Evolutionary conservation across 2,329 filamentous ascomycete species (phyloP).

Genomic region (Fusarium nematophilum): DNA sequence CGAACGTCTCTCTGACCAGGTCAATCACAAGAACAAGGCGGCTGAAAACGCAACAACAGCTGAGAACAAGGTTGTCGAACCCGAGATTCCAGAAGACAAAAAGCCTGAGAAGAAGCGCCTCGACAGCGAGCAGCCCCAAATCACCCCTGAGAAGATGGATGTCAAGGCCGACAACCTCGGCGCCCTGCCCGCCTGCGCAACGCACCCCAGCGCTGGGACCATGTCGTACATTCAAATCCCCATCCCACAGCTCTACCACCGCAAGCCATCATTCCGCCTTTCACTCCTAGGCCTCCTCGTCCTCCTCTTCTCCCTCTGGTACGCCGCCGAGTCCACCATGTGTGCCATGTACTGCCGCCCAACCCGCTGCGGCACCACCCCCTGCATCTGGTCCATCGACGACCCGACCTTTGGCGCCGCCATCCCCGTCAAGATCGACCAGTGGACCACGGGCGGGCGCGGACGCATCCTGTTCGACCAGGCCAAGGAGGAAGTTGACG

Average conservation of each 20-base stretch:
- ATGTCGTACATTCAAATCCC: conserved; percentile 56
- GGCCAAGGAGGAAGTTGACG: conserved; percentile 57
- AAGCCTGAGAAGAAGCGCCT: background rate
- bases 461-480: conserved; percentile 55
- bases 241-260: conserved; percentile 60
- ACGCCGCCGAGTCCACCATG: conserved; percentile 63
- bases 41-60: conserved; percentile 16
- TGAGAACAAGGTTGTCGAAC: conserved; percentile 16
- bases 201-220: conserved; percentile 17
- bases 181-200: conserved; percentile 31
- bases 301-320: conserved; percentile 63
- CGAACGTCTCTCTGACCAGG: conserved; percentile 65
- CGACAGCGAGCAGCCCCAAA: background rate
- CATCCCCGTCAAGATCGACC: conserved; percentile 71
- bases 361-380: conserved; percentile 57
- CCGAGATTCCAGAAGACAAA: conserved; percentile 1
- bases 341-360: conserved; percentile 67
- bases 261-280: conserved; percentile 57
- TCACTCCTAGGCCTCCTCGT: conserved; percentile 61
- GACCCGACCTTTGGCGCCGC: conserved; percentile 71
- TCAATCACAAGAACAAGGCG: conserved; percentile 53
- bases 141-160: conserved; percentile 28
- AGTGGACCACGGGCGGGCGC: conserved; percentile 67
- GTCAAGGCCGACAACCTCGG: conserved; percentile 16
- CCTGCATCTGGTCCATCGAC: conserved; percentile 66